phyloP scores from a whole-genome alignment of 495 filamentous ascomycete species.

The Penicillium paxilli region DNA sequence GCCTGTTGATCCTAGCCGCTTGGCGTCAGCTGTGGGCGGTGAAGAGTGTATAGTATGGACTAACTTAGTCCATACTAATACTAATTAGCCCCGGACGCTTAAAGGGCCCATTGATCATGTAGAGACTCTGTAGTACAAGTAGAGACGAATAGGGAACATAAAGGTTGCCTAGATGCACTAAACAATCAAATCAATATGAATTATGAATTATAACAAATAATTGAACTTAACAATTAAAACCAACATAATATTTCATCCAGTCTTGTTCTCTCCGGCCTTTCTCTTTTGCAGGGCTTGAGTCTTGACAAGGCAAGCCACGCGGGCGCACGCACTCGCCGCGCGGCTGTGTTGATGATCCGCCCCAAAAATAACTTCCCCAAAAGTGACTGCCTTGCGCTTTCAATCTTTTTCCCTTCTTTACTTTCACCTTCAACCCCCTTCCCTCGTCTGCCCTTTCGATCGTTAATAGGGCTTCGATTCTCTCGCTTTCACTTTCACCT shows the following conservation, averaged over 20 bases:
- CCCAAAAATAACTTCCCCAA: slow-evolving; percentile 30
- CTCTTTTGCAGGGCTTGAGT: too few relatives aligned
- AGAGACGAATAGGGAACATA: too few relatives aligned
- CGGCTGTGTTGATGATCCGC: slow-evolving; percentile 26
- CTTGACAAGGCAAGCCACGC: background rate
- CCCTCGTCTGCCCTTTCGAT: background rate
- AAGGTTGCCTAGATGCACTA: too few relatives aligned
- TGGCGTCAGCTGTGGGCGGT: background rate
- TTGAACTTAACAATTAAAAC: background rate
- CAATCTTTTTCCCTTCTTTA: slow-evolving; percentile 9
- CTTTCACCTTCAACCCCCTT: background rate
- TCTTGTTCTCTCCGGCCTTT: too few relatives aligned
- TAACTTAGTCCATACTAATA: too few relatives aligned
- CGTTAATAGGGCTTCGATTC: background rate
- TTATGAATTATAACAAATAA: background rate
- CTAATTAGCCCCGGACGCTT: too few relatives aligned
- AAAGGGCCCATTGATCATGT: too few relatives aligned
- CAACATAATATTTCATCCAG: too few relatives aligned
- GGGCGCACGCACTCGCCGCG: slow-evolving; percentile 14
- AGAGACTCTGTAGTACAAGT: too few relatives aligned
- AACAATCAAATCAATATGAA: too few relatives aligned
- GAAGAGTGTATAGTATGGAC: background rate
- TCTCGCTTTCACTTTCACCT: background rate
- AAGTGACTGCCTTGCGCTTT: slow-evolving; percentile 24
- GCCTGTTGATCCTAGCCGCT: background rate